A percentile compares a stretch with the other conserved stretches of the same genome.
Conservation (phyloP, 495 filamentous ascomycete species). For the Trichoderma asperelloides region DNA sequence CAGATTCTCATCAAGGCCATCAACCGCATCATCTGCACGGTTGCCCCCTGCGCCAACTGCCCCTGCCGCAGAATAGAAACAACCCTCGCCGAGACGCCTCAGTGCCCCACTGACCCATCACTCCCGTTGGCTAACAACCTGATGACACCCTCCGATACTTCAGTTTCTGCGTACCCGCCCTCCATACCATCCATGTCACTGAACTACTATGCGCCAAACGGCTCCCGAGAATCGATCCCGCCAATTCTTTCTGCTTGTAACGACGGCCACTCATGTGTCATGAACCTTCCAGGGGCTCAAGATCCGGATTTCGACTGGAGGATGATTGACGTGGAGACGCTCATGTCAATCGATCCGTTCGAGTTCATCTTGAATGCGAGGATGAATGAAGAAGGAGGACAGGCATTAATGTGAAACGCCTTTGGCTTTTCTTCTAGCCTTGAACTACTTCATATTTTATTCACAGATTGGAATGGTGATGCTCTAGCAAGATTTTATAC, state of each 20-base stretch:
- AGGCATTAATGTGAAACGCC: background rate
- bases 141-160: background rate
- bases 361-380: background rate
- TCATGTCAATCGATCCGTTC: conserved; percentile 2
- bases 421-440: background rate
- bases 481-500: background rate
- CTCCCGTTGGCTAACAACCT: background rate
- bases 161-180: background rate
- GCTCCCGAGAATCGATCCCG: background rate
- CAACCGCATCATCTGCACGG: conserved; percentile 1
- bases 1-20: conserved; percentile 4
- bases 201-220: background rate
- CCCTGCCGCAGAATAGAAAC: background rate
- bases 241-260: background rate
- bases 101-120: background rate
- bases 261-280: background rate
- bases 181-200: background rate
- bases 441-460: background rate
- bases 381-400: background rate
- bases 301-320: background rate
- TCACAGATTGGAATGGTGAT: background rate
- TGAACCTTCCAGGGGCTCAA: background rate
- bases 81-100: background rate
- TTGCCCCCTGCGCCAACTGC: background rate
- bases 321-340: conserved; percentile 1